A percentile compares a stretch with the other conserved stretches of the same genome.
These are phyloP conservation scores for Podospora bellae-mahoneyi DNA, from an alignment of 495 filamentous ascomycete species.

Conservation along the genomic window DNA sequence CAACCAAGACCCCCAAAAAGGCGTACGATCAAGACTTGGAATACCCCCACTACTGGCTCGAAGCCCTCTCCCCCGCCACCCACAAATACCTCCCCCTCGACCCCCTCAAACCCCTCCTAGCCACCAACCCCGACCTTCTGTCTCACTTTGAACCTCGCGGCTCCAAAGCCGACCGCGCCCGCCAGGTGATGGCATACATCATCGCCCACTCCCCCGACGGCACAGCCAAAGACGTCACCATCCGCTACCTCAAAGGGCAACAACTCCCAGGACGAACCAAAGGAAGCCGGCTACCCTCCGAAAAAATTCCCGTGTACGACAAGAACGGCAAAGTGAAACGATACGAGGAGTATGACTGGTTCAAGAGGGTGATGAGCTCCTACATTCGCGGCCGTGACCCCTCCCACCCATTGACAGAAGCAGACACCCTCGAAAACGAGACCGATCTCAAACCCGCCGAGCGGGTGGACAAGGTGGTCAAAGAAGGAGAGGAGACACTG, in stretches of 20 bases:
- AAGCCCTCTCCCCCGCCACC: constrained; percentile 76
- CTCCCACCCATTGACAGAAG: constrained; percentile 54
- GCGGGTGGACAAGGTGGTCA: constrained; percentile 65
- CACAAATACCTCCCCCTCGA: constrained; percentile 76
- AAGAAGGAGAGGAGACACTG: constrained; percentile 73
- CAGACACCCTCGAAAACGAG: constrained; percentile 74
- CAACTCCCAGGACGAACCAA: constrained; percentile 89
- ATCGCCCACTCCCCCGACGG: constrained; percentile 80
- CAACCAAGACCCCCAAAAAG: background rate
- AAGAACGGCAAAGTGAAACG: constrained; percentile 64
- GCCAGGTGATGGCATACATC: constrained; percentile 90
- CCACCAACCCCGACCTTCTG: constrained; percentile 64
- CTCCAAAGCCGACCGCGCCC: constrained; percentile 72
- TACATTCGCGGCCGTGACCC: constrained; percentile 57
- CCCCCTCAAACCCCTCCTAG: constrained; percentile 63
- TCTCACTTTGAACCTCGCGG: constrained; percentile 79
- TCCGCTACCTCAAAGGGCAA: constrained; percentile 81
- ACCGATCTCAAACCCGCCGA: constrained; percentile 70
- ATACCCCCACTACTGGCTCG: constrained; percentile 90
- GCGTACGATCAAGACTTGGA: constrained; percentile 65
- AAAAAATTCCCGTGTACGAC: constrained; percentile 77
- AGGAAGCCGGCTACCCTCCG: constrained; percentile 69
- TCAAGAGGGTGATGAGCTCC: constrained; percentile 67
- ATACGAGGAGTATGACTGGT: constrained; percentile 81
- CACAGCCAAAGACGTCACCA: constrained; percentile 92